Percentiles rank a stretch among this genome's conserved stretches.
phyloP scores from a whole-genome alignment of 2,329 filamentous ascomycete species.

The Esteya vermicola region DNA sequence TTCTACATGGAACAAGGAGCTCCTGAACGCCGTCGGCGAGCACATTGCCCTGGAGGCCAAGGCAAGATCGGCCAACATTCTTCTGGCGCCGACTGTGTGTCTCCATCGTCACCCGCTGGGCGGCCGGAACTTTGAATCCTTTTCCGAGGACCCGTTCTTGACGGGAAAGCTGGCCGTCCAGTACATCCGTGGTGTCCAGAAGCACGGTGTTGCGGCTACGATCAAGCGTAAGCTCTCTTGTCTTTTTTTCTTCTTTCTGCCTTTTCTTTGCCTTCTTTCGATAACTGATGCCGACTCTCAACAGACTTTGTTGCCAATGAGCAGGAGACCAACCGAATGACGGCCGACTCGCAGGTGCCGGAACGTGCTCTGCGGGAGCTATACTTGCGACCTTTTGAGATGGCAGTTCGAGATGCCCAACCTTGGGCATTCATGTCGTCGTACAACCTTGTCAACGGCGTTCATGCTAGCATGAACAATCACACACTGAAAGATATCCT shows the following conservation, averaged over 20 bases:
- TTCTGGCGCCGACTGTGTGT: slow-evolving; percentile 67
- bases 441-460: slow-evolving; percentile 36
- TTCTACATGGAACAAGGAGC: slow-evolving; percentile 61
- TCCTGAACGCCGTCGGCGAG: slow-evolving; percentile 53
- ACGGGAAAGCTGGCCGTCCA: slow-evolving; percentile 59
- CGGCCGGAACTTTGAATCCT: slow-evolving; percentile 75
- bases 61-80: slow-evolving; percentile 47
- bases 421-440: slow-evolving; percentile 44
- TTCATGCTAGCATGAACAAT: slow-evolving; percentile 5
- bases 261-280: background rate
- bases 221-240: slow-evolving; percentile 42
- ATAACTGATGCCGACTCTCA: no score
- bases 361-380: slow-evolving; percentile 46
- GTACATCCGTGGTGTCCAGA: slow-evolving; percentile 60
- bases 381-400: slow-evolving; percentile 49
- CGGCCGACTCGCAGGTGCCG: slow-evolving; percentile 28
- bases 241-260: background rate
- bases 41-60: slow-evolving; percentile 16
- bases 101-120: slow-evolving; percentile 71
- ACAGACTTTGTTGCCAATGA: slow-evolving; percentile 24
- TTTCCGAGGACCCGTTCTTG: slow-evolving; percentile 68
- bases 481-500: slow-evolving; percentile 1
- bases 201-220: slow-evolving; percentile 57
- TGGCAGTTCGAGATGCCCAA: slow-evolving; percentile 38
- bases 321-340: slow-evolving; percentile 33